Evolutionary conservation across 192 early-diverging fungal genomes (phyloP), one percentile per base, ranked within the genome.

Genomic region (Mortierella alpina): DNA sequence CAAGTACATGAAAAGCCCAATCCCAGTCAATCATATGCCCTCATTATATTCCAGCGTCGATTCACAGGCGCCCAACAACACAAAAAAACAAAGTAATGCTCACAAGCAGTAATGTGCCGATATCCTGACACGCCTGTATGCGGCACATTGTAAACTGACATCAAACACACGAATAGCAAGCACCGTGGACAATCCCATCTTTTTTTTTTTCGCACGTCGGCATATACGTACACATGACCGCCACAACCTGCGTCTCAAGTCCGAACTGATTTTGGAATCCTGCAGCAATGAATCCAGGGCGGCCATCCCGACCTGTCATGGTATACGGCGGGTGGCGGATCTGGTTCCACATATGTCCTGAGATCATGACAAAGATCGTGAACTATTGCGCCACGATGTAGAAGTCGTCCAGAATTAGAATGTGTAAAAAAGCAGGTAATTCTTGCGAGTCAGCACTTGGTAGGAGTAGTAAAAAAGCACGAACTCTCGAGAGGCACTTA

Each of bases 291-390:
- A 91, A 86, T 41, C 84, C 85, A 17, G 87, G 72, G 47, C 86
- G 62, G n/a, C 90, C 89, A 57, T 91, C 76, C 1, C 84, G 64
- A 41, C 72, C 68, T 6, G 86, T 68, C 54, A 82, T 88, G 10
- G 88, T 73, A 63, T 92, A 94, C 42, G 92, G 91, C 7, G 93
- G 87, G 44, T 83, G 84, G n/a, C 92, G 91, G 66, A 95, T 95
- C 61, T 90, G 88, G 78, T 95, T 94, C 92, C 92, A 94, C 94
- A 95, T 95, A 65, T 92, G 89, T 45, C 94, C 94, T 39, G 91
- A 92, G 63, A 87, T 92, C 87, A 93, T 91, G 58, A 91, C 66
- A n/a, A 93, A 76, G 39, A 92, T 89, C 45, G 79, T 86, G 17
- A 87, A 66, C 90, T 92, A 59, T 15, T 31, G 31, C 31, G 31